These are phyloP conservation scores for Halophytophthora batemanensis DNA, from an alignment of 352 stramenopile species.

Conservation along the genomic window DNA sequence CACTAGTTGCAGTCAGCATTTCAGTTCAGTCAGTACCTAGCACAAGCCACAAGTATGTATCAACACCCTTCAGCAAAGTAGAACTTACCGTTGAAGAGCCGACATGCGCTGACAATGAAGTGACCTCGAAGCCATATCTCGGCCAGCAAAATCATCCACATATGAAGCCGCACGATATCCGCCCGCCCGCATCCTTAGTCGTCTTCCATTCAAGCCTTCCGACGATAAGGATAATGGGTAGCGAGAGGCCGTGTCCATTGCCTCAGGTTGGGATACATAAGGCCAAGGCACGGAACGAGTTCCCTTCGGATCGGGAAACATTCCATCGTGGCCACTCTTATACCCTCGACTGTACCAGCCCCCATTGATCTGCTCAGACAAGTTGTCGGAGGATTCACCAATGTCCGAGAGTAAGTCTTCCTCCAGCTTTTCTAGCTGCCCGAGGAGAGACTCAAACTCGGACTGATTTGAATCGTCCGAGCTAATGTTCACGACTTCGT, in stretches of 20 bases:
- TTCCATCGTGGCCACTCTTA: background rate
- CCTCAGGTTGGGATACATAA: slow-evolving; percentile 12
- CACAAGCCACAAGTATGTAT: slow-evolving; percentile 4
- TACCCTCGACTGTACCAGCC: background rate
- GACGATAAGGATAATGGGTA: slow-evolving; percentile 14
- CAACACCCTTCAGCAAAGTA: background rate
- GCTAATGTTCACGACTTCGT: slow-evolving; percentile 3
- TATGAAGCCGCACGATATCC: slow-evolving; percentile 1
- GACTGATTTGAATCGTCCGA: slow-evolving; percentile 23
- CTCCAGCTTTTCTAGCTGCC: slow-evolving; percentile 22
- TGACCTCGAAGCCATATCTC: slow-evolving; percentile 7
- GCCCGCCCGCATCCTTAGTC: background rate
- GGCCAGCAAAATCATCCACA: slow-evolving; percentile 1
- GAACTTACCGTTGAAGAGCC: slow-evolving; percentile 17
- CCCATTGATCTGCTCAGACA: slow-evolving; percentile 2
- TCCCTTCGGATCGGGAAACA: too few species aligned
- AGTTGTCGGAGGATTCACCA: slow-evolving; percentile 7
- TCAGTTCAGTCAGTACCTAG: background rate
- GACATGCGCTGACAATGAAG: slow-evolving; percentile 13
- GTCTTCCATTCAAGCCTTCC: slow-evolving; percentile 5
- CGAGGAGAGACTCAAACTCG: slow-evolving; percentile 15
- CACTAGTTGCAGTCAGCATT: slow-evolving; percentile 1
- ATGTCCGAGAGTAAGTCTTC: slow-evolving; percentile 14
- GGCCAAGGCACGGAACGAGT: slow-evolving; percentile 3
- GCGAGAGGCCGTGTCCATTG: slow-evolving; percentile 1